Conservation (phyloP, 1,284 basidiomycete species). For the Apiotrichum montevideense region DNA sequence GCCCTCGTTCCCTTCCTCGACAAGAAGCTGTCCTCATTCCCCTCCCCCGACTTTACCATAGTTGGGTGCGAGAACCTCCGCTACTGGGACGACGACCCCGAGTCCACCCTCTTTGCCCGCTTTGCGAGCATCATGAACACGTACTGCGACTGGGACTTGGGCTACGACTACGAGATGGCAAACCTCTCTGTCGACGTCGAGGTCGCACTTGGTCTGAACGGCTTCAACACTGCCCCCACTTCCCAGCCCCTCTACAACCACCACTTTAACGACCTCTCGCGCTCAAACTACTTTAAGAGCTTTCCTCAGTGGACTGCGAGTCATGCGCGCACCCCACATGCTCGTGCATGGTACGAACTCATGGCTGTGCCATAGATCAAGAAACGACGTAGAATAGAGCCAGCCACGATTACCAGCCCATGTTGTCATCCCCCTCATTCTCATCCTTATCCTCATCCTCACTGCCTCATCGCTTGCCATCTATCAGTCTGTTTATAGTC, state of each 20-base stretch:
- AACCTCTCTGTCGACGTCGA: not conserved
- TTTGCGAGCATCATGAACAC: conserved; percentile 3
- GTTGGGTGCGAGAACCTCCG: conserved; percentile 1
- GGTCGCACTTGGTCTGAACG: not conserved
- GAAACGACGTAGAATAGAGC: no score
- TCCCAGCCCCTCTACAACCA: no score
- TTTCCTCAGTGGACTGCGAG: conserved; percentile 2
- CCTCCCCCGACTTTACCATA: not conserved
- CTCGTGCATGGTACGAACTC: not conserved
- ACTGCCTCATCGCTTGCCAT: no score
- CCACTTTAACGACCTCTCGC: not conserved
- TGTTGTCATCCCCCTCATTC: no score
- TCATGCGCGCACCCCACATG: not conserved
- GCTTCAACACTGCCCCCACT: not conserved
- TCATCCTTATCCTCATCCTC: no score
- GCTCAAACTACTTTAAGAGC: conserved; percentile 1
- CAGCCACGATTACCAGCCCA: no score
- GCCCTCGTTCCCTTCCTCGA: conserved; percentile 2
- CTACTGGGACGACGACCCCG: conserved; percentile 2
- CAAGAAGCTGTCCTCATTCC: conserved; percentile 1
- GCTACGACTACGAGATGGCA: no score
- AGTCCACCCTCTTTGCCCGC: not conserved
- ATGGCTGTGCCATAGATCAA: not conserved
- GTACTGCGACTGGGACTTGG: not conserved
- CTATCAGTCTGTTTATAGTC: no score